A percentile compares a stretch with the other conserved stretches of the same genome.
Evolutionary conservation across 441 rosid genomes (phyloP).

Genomic region (Populus hybrid): DNA sequence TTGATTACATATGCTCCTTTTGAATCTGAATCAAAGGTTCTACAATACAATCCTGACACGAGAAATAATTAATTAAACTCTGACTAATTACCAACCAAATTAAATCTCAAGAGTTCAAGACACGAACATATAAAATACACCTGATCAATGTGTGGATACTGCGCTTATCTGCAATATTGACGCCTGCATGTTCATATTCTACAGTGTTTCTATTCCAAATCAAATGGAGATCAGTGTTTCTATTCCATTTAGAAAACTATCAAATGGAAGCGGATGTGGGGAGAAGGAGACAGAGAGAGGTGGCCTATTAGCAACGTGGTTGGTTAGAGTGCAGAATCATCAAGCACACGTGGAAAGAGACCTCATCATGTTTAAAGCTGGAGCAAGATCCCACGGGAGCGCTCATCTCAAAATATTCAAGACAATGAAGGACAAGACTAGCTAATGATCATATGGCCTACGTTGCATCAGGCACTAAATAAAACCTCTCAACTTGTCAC

Average conservation of each 20-base stretch:
- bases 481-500: slow-evolving; percentile 4
- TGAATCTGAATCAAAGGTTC: not conserved
- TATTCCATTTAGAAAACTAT: not conserved
- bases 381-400: slow-evolving; percentile 5
- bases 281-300: slow-evolving; percentile 16
- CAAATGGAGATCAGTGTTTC: too few species aligned
- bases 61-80: too few species aligned
- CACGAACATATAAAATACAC: not conserved
- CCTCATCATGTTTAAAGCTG: too few species aligned
- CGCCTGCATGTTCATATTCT: too few species aligned
- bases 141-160: not conserved
- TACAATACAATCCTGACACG: not conserved
- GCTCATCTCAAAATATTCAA: not conserved
- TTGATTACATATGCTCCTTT: not conserved
- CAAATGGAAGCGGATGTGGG: slow-evolving; percentile 1
- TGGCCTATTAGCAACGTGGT: slow-evolving; percentile 22
- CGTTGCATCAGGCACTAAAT: slow-evolving; percentile 13
- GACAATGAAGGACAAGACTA: slow-evolving; percentile 10
- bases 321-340: slow-evolving; percentile 26
- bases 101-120: too few species aligned
- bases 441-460: slow-evolving; percentile 18
- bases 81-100: too few species aligned
- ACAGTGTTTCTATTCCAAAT: too few species aligned
- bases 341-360: slow-evolving; percentile 31
- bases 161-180: not conserved